Conservation (phyloP, 106 monocot genomes). For the Amphibolis antarctica region DNA sequence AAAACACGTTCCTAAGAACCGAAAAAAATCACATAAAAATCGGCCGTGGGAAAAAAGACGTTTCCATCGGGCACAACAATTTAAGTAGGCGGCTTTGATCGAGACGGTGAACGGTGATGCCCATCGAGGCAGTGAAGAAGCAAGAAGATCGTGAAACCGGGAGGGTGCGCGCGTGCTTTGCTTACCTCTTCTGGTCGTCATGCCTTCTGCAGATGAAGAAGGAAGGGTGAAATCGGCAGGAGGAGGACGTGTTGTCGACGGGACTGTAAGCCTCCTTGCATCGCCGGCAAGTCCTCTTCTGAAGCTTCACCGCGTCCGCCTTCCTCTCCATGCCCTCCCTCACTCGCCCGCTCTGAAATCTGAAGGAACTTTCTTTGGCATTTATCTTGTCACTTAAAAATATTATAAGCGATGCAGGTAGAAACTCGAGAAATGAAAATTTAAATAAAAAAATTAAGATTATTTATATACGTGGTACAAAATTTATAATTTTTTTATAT, state of each 20-base stretch:
- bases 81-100: not conserved
- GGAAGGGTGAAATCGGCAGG: slow-evolving; percentile 90
- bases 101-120: not conserved
- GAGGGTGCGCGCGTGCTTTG: not conserved
- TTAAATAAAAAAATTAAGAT: no score
- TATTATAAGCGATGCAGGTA: no score
- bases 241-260: slow-evolving; percentile 31
- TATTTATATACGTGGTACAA: no score
- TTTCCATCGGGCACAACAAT: not conserved
- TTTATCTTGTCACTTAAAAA: no score
- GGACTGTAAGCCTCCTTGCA: slow-evolving; percentile 57
- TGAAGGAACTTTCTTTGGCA: no score
- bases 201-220: slow-evolving; percentile 92
- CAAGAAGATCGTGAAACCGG: not conserved
- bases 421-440: no score
- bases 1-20: no score
- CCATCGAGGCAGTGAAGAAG: not conserved
- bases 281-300: slow-evolving; percentile 48
- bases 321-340: not conserved
- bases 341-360: not conserved
- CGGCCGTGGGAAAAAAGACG: not conserved
- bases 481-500: no score
- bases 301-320: not conserved
- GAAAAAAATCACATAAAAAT: no score
- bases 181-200: slow-evolving; percentile 91